Percentiles rank a stretch among this genome's conserved stretches.
Evolutionary conservation across 257 asterid species (phyloP).

Genomic region (Thymus mandschuricus): DNA sequence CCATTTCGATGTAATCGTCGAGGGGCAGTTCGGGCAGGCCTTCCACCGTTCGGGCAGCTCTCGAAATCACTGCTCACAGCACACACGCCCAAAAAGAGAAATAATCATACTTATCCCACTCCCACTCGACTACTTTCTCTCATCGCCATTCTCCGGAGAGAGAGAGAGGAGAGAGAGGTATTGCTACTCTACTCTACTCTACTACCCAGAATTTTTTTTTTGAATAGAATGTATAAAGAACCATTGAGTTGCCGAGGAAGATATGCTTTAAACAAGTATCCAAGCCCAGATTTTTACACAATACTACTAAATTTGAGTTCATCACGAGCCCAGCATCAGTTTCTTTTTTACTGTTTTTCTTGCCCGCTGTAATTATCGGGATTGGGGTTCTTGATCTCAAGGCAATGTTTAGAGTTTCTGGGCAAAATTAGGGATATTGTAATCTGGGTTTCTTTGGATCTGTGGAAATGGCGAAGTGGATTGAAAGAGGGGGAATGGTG

Average conservation of each 20-base stretch:
- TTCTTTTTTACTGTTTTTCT: not conserved
- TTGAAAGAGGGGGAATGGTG: slow-evolving; percentile 50
- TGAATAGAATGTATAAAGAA: slow-evolving; percentile 48
- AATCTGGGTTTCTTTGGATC: slow-evolving; percentile 58
- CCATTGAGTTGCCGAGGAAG: slow-evolving; percentile 40
- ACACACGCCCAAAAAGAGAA: slow-evolving; percentile 62
- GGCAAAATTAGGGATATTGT: slow-evolving; percentile 40
- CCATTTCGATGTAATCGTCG: slow-evolving; percentile 42
- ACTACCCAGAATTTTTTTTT: slow-evolving; percentile 41
- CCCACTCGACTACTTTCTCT: slow-evolving; percentile 34
- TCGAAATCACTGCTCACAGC: slow-evolving; percentile 45
- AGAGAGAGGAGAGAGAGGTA: slow-evolving; percentile 31
- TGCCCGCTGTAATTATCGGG: slow-evolving; percentile 24
- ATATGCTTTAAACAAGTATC: slow-evolving; percentile 15
- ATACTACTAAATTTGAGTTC: slow-evolving; percentile 2
- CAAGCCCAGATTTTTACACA: slow-evolving; percentile 20
- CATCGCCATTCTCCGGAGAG: slow-evolving; percentile 39
- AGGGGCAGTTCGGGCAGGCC: slow-evolving; percentile 63
- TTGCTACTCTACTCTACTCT: not conserved
- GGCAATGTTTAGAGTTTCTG: slow-evolving; percentile 33
- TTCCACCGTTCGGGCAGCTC: slow-evolving; percentile 69
- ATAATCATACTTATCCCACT: slow-evolving; percentile 40
- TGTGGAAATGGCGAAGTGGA: slow-evolving; percentile 52
- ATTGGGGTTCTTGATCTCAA: slow-evolving; percentile 32
- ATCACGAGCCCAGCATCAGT: slow-evolving; percentile 17